Percentiles rank a stretch among this genome's conserved stretches.
Conservation (phyloP, 208 protist species). For the Leishmania mexicana region DNA sequence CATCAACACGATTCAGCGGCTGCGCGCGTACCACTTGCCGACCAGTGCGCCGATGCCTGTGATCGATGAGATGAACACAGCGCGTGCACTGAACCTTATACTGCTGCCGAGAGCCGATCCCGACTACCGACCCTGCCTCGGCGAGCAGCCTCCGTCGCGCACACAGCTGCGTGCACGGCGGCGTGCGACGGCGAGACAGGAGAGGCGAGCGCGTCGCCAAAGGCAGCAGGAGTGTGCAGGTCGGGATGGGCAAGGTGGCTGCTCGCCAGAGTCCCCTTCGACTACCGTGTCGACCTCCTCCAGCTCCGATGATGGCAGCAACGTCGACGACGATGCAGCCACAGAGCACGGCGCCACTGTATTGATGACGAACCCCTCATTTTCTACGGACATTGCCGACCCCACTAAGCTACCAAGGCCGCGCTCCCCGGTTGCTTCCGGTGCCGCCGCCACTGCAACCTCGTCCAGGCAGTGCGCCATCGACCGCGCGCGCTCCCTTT, state of each 20-base stretch:
- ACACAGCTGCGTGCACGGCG: constrained; percentile 12
- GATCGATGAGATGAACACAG: constrained; percentile 56
- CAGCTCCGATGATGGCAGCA: not conserved
- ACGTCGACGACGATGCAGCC: not conserved
- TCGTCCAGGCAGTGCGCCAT: constrained; percentile 41
- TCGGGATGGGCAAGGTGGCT: not conserved
- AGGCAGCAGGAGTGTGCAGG: not conserved
- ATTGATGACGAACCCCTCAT: not conserved
- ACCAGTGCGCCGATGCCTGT: constrained; percentile 41
- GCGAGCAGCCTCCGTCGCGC: constrained; percentile 27
- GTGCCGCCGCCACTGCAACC: not conserved
- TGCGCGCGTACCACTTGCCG: constrained; percentile 72
- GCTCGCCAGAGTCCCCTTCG: not conserved
- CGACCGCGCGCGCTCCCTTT: constrained; percentile 60
- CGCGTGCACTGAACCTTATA: constrained; percentile 64
- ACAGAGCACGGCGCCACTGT: not conserved
- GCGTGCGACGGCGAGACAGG: constrained; percentile 3
- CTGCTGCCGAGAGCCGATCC: constrained; percentile 62
- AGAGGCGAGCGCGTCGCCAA: not conserved
- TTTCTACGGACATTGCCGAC: not conserved
- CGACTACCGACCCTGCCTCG: constrained; percentile 55
- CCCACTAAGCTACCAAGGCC: not conserved
- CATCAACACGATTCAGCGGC: constrained; percentile 82
- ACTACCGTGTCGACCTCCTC: not conserved
- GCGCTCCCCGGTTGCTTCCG: not conserved